phyloP scores from a whole-genome alignment of 1,139 yeast genomes.

The Kodamaea derodonti region DNA sequence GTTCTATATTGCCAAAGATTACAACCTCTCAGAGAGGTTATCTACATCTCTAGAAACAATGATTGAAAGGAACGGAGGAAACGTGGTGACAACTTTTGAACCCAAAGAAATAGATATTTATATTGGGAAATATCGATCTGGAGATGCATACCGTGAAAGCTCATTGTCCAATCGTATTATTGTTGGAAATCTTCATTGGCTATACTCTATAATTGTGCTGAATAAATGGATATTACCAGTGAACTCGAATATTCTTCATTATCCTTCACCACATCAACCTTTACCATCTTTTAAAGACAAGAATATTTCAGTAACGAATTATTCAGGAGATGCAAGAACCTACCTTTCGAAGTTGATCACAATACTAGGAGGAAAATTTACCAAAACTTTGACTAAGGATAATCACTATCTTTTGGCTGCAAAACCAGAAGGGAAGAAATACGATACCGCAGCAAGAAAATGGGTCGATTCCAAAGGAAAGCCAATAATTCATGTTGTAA shows the following conservation, averaged over 20 bases:
- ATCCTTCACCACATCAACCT: conserved; percentile 60
- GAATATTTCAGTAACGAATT: conserved; percentile 69
- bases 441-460: conserved; percentile 66
- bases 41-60: conserved; percentile 22
- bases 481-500: conserved; percentile 52
- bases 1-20: conserved; percentile 32
- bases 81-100: conserved; percentile 16
- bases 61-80: conserved; percentile 33
- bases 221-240: conserved; percentile 57
- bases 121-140: conserved; percentile 62
- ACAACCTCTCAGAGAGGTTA: conserved; percentile 29
- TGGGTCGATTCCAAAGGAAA: conserved; percentile 29
- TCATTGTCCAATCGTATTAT: conserved; percentile 23
- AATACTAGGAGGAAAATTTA: conserved; percentile 73
- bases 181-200: conserved; percentile 74
- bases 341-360: conserved; percentile 65
- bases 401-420: conserved; percentile 77
- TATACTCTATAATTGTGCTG: conserved; percentile 59
- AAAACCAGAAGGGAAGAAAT: conserved; percentile 67
- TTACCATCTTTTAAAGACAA: conserved; percentile 50
- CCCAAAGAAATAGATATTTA: conserved; percentile 47
- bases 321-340: conserved; percentile 77
- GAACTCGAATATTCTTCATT: conserved; percentile 55
- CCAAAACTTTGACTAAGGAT: conserved; percentile 61
- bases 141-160: conserved; percentile 40